These are phyloP conservation scores for Oryza australiensis DNA, from an alignment of 176 grass and related monocot species.

Conservation along the genomic window DNA sequence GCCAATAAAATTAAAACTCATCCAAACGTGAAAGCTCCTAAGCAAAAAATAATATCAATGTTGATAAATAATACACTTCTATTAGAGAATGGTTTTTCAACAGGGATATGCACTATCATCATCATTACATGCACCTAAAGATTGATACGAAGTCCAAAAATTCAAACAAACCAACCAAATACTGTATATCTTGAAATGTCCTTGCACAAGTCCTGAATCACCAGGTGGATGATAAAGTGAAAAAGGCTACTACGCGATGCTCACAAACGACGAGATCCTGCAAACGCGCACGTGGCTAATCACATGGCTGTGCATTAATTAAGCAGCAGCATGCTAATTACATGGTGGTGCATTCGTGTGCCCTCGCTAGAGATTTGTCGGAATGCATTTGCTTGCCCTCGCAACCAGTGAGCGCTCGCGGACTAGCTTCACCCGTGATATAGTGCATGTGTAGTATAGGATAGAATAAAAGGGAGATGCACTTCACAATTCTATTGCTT, in stretches of 20 bases:
- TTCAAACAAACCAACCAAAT: background rate
- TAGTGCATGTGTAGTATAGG: background rate
- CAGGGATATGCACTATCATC: background rate
- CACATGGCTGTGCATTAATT: too few relatives aligned
- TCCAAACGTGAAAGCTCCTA: background rate
- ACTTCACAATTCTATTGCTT: slow-evolving; percentile 7
- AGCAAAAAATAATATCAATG: slow-evolving; percentile 11
- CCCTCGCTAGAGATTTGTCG: too few relatives aligned
- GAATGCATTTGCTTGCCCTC: too few relatives aligned
- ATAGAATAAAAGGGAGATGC: background rate
- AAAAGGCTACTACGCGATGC: too few relatives aligned
- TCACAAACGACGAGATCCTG: too few relatives aligned
- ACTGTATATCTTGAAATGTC: background rate
- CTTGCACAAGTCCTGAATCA: background rate
- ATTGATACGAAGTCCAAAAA: background rate
- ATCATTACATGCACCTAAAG: background rate
- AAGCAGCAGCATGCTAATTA: too few relatives aligned
- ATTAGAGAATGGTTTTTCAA: background rate
- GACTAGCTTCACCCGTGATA: background rate
- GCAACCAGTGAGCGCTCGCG: too few relatives aligned
- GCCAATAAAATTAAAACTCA: slow-evolving; percentile 15
- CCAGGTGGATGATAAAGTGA: background rate
- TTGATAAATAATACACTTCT: background rate
- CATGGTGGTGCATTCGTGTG: too few relatives aligned
- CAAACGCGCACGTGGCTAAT: too few relatives aligned